phyloP scores from a whole-genome alignment of 441 rosid species.

The Populus hybrid region DNA sequence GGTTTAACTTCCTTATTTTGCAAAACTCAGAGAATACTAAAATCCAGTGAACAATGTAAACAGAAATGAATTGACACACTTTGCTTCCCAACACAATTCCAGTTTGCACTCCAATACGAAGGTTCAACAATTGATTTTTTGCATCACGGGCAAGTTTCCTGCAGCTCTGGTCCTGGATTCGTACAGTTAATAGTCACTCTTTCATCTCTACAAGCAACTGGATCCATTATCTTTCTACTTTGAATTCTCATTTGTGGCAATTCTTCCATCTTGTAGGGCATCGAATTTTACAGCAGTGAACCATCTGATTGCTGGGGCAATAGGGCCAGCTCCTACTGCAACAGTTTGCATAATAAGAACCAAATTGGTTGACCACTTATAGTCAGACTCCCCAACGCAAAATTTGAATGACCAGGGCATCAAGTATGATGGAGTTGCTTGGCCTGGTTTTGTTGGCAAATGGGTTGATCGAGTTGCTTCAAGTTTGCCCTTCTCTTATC shows the following conservation, averaged over 20 bases:
- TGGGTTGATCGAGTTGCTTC: neutral
- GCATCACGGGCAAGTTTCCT: slow-evolving; percentile 45
- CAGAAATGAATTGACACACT: slow-evolving; percentile 46
- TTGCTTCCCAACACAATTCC: slow-evolving; percentile 70
- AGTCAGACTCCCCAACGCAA: slow-evolving; percentile 70
- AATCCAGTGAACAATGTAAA: slow-evolving; percentile 41
- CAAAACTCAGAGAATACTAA: slow-evolving; percentile 30
- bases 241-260: slow-evolving; percentile 30
- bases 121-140: slow-evolving; percentile 34
- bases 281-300: slow-evolving; percentile 62
- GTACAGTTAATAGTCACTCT: slow-evolving; percentile 46
- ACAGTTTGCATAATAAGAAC: slow-evolving; percentile 58
- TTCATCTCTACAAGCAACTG: slow-evolving; percentile 56
- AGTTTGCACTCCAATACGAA: slow-evolving; percentile 48
- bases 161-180: slow-evolving; percentile 32
- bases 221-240: slow-evolving; percentile 69
- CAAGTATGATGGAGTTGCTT: slow-evolving; percentile 31
- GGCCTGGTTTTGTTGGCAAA: neutral
- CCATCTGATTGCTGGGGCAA: slow-evolving; percentile 73
- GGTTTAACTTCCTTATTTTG: slow-evolving; percentile 24
- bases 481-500: neutral
- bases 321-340: slow-evolving; percentile 60
- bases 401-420: slow-evolving; percentile 51
- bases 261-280: slow-evolving; percentile 50
- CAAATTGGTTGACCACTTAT: slow-evolving; percentile 62